Conservation (phyloP, 345 rosid species). For the Syzygium oleosum region DNA sequence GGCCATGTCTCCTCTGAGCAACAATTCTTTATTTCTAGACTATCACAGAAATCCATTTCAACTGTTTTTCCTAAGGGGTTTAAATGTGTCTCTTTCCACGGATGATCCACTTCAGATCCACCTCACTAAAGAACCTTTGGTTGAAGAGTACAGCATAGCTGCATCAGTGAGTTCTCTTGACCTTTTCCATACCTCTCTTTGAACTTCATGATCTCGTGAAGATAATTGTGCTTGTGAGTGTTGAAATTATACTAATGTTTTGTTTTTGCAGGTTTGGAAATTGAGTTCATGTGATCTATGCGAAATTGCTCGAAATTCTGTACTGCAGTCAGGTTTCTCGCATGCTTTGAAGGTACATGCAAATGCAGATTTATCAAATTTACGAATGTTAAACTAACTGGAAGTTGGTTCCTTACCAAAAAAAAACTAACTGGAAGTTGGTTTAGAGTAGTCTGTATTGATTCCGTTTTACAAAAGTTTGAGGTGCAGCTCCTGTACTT, state of each 20-base stretch:
- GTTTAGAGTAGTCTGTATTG: background rate
- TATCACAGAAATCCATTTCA: conserved; percentile 95
- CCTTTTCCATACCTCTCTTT: background rate
- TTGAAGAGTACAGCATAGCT: conserved; percentile 98
- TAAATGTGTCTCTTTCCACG: conserved; percentile 94
- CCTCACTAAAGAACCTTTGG: conserved; percentile 92
- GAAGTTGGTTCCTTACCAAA: background rate
- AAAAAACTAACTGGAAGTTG: background rate
- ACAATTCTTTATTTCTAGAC: conserved; percentile 93
- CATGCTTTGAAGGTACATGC: conserved; percentile 82
- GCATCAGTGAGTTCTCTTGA: conserved; percentile 65
- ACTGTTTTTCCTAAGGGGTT: conserved; percentile 85
- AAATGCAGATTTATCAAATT: background rate
- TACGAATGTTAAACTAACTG: background rate
- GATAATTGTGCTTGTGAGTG: background rate
- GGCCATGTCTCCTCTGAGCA: conserved; percentile 99
- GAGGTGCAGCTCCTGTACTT: background rate
- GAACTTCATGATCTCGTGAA: background rate
- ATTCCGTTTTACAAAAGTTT: background rate
- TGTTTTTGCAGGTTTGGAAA: conserved; percentile 72
- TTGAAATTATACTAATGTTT: background rate
- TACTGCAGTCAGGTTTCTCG: conserved; percentile 96
- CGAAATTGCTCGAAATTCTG: conserved; percentile 99
- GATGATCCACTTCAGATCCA: conserved; percentile 99
- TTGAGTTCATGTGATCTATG: conserved; percentile 95